phyloP scores from a whole-genome alignment of 495 filamentous ascomycete genomes.

The Aspergillus carlsbadensis region DNA sequence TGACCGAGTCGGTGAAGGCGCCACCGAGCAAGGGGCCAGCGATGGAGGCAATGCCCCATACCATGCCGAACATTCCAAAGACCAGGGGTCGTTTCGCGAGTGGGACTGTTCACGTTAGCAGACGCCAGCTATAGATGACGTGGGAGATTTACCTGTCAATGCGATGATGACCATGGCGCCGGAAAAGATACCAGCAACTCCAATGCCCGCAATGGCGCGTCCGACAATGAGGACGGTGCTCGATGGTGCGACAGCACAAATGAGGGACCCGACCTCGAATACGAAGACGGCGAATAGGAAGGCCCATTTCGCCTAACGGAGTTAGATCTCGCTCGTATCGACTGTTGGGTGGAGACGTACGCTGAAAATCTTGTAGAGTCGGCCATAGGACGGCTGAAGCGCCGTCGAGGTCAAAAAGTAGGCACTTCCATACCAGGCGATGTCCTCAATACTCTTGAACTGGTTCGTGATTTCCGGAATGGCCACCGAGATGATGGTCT shows the following conservation, averaged over 20 bases:
- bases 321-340: no score
- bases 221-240: constrained; percentile 69
- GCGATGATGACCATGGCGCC: constrained; percentile 70
- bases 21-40: constrained; percentile 65
- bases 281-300: constrained; percentile 61
- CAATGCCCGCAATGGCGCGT: constrained; percentile 72
- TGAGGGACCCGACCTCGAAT: constrained; percentile 68
- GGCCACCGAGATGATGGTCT: constrained; percentile 45
- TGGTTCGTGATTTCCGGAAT: constrained; percentile 39
- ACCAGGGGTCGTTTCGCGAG: constrained; percentile 64
- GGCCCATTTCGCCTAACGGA: constrained; percentile 32
- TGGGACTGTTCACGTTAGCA: constrained; percentile 30
- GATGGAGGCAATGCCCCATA: constrained; percentile 70
- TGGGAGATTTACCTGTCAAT: background rate
- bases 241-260: constrained; percentile 67
- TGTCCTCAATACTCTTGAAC: constrained; percentile 42
- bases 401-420: constrained; percentile 37
- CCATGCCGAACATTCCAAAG: constrained; percentile 64
- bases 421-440: constrained; percentile 47
- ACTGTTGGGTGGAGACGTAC: background rate
- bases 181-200: constrained; percentile 70
- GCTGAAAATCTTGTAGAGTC: constrained; percentile 32
- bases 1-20: constrained; percentile 54
- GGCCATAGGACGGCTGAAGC: constrained; percentile 31
- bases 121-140: background rate